These are phyloP conservation scores for Xylaria sp. DNA, from an alignment of 2,329 filamentous ascomycete species.

Conservation along the genomic window DNA sequence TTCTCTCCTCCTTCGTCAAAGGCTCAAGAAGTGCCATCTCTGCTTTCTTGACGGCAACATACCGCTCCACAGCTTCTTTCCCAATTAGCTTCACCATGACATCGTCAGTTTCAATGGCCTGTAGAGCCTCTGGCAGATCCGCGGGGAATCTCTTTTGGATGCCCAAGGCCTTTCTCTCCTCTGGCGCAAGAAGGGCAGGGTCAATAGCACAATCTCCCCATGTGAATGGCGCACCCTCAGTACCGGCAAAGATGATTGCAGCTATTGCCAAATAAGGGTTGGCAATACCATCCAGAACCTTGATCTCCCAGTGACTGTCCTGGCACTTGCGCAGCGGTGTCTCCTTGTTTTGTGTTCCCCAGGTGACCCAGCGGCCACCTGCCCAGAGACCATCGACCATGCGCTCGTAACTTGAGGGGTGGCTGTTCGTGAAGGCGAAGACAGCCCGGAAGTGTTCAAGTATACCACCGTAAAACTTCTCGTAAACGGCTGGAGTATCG, in stretches of 20 bases:
- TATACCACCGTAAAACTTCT: conserved; percentile 67
- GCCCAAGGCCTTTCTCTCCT: conserved; percentile 46
- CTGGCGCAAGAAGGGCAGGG: conserved; percentile 44
- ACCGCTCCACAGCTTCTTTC: conserved; percentile 48
- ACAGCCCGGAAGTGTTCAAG: conserved; percentile 60
- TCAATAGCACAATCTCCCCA: conserved; percentile 52
- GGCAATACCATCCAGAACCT: conserved; percentile 70
- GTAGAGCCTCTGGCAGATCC: conserved; percentile 50
- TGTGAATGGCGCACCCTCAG: conserved; percentile 45
- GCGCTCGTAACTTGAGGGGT: conserved; percentile 62
- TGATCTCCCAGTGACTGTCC: conserved; percentile 69
- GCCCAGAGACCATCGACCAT: conserved; percentile 67
- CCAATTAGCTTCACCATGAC: conserved; percentile 44
- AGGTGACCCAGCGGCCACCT: conserved; percentile 71
- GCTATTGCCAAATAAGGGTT: conserved; percentile 70
- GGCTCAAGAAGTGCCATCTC: conserved; percentile 48
- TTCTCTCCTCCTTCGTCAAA: conserved; percentile 45
- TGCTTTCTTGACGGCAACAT: conserved; percentile 52
- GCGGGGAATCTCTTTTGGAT: conserved; percentile 51
- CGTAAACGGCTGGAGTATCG: conserved; percentile 43
- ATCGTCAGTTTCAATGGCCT: conserved; percentile 44
- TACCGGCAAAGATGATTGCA: conserved; percentile 56
- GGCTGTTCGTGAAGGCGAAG: conserved; percentile 63
- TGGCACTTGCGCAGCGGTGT: conserved; percentile 63
- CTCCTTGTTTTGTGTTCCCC: conserved; percentile 79